These are phyloP conservation scores for Vaccinium myrtillus DNA, from an alignment of 148 eudicot genomes.

Conservation along the genomic window DNA sequence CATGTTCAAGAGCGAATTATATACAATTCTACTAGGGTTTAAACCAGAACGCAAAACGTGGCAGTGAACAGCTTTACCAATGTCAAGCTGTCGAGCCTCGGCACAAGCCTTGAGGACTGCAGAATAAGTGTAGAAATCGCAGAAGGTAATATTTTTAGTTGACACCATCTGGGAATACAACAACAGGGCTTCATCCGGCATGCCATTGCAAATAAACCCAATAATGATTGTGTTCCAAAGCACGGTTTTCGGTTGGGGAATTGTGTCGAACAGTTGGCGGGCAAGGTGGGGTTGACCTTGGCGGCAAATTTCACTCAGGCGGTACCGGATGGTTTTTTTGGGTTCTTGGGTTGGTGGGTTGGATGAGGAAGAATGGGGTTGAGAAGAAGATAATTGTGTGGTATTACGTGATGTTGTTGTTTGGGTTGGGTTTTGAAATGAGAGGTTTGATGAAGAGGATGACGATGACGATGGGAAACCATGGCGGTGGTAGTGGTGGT, in stretches of 20 bases:
- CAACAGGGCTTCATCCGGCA: conserved; percentile 58
- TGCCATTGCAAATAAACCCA: conserved; percentile 75
- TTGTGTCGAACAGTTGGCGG: conserved; percentile 77
- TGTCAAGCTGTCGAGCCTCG: conserved; percentile 40
- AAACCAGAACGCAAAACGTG: conserved; percentile 57
- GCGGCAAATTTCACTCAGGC: not conserved
- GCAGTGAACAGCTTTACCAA: conserved; percentile 82
- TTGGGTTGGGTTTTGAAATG: not conserved
- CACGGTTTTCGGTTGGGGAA: conserved; percentile 75
- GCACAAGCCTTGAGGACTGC: conserved; percentile 90
- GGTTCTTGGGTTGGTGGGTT: not conserved
- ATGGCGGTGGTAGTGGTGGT: not conserved
- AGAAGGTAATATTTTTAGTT: conserved; percentile 5
- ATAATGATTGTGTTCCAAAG: conserved; percentile 83
- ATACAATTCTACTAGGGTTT: conserved; percentile 69
- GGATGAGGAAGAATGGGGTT: not conserved
- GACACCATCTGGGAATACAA: conserved; percentile 57
- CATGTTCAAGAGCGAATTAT: conserved; percentile 84
- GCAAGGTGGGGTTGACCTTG: conserved; percentile 48
- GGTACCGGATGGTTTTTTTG: not conserved
- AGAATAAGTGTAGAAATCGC: conserved; percentile 80
- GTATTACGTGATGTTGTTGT: not conserved
- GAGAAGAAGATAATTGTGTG: conserved; percentile 7
- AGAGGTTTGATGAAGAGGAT: conserved; percentile 7
- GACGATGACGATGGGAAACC: not conserved